A percentile compares a stretch with the other conserved stretches of the same genome.
Evolutionary conservation across 495 filamentous ascomycete genomes (phyloP).

Genomic region (Trichodelitschia bisporula): DNA sequence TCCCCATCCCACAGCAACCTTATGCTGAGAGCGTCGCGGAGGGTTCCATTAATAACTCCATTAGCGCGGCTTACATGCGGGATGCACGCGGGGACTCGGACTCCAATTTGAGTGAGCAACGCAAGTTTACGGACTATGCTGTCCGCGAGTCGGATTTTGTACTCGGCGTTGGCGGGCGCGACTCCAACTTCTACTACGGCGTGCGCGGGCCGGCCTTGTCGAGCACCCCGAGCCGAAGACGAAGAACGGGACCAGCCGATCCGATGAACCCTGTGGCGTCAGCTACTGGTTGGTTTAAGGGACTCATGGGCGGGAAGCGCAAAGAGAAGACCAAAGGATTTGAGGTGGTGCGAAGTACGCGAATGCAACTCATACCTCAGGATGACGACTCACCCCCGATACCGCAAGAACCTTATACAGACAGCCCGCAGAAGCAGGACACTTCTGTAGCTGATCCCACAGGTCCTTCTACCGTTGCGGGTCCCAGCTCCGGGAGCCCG

Average conservation of each 20-base stretch:
- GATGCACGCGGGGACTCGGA: conserved; percentile 26
- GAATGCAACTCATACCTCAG: conserved; percentile 14
- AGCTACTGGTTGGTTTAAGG: conserved; percentile 70
- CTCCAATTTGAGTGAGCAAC: conserved; percentile 17
- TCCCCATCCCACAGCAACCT: conserved; percentile 16
- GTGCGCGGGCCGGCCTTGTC: conserved; percentile 66
- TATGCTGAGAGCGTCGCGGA: too few species aligned
- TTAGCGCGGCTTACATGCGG: conserved; percentile 15
- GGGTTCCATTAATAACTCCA: conserved; percentile 20
- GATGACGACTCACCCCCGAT: conserved; percentile 8
- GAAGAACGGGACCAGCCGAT: conserved; percentile 87
- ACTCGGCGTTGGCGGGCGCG: conserved; percentile 72
- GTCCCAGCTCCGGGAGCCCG: too few species aligned
- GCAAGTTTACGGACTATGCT: conserved; percentile 55
- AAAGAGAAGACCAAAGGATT: conserved; percentile 88
- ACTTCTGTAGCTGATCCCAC: background rate
- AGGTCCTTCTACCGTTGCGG: background rate
- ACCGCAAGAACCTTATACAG: conserved; percentile 10
- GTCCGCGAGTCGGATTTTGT: conserved; percentile 88
- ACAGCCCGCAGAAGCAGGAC: conserved; percentile 6
- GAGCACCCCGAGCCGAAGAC: conserved; percentile 49
- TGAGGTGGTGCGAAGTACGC: conserved; percentile 73
- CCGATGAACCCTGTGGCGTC: conserved; percentile 74
- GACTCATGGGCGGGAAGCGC: conserved; percentile 51
- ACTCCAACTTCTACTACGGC: conserved; percentile 89